Percentiles rank a stretch among this genome's conserved stretches.
Evolutionary conservation across 768 basidiomycete genomes (phyloP).

Genomic region (Rhodosporidiobolus sp.): DNA sequence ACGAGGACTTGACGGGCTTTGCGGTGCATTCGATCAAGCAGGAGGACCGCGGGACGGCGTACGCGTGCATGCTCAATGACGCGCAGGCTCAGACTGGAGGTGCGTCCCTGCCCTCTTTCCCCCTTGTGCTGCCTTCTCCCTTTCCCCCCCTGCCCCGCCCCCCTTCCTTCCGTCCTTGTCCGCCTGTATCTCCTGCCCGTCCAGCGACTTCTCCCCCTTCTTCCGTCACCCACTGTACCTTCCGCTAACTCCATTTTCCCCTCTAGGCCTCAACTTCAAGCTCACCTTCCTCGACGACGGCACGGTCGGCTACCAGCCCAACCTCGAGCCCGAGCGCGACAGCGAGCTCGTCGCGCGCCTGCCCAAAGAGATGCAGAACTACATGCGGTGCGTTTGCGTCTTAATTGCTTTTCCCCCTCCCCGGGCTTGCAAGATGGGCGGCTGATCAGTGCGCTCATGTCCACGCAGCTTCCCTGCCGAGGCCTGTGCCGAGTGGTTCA

Average conservation of each 20-base stretch:
- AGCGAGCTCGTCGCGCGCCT: slow-evolving; percentile 7
- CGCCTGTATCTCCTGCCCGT: too few relatives aligned
- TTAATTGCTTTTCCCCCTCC: not conserved
- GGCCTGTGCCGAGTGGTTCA: slow-evolving; percentile 24
- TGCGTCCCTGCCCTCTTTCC: not conserved
- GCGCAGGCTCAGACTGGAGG: slow-evolving; percentile 21
- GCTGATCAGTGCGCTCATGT: too few relatives aligned
- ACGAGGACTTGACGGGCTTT: slow-evolving; percentile 40
- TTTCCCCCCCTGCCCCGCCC: too few relatives aligned
- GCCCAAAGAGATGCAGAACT: slow-evolving; percentile 2
- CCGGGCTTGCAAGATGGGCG: not conserved
- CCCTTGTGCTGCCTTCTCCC: not conserved
- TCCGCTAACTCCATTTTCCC: too few relatives aligned
- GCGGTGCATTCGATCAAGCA: slow-evolving; percentile 19
- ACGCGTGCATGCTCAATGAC: slow-evolving; percentile 33
- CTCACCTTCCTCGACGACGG: slow-evolving; percentile 24
- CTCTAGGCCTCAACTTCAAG: slow-evolving; percentile 39
- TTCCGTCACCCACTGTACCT: too few relatives aligned
- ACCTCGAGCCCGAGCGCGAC: slow-evolving; percentile 30
- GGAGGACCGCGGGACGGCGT: slow-evolving; percentile 16
- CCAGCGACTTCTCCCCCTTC: too few relatives aligned
- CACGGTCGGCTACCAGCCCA: slow-evolving; percentile 27
- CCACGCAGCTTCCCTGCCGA: slow-evolving; percentile 21
- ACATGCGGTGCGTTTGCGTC: slow-evolving; percentile 17
- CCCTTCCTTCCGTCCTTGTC: not conserved